Evolutionary conservation across 345 rosid genomes (phyloP).

Genomic region (Mallotus nudiflorus): DNA sequence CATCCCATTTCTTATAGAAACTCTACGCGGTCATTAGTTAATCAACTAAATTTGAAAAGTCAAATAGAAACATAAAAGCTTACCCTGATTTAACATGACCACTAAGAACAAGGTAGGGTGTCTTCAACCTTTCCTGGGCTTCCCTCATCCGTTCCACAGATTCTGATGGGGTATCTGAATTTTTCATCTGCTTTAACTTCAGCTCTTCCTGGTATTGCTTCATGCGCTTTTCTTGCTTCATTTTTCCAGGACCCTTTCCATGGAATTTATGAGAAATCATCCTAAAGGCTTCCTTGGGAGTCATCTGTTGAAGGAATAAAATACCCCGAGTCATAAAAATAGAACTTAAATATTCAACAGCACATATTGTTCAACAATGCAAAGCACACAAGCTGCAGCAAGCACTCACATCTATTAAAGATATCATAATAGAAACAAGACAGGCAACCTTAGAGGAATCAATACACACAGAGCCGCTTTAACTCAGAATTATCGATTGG

Average conservation of each 20-base stretch:
- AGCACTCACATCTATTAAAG: background rate
- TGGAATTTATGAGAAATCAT: constrained; percentile 88
- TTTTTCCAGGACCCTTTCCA: constrained; percentile 97
- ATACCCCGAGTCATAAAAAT: background rate
- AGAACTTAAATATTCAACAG: background rate
- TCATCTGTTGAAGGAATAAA: constrained; percentile 45
- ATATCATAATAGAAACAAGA: background rate
- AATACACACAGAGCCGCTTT: background rate
- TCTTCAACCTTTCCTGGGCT: constrained; percentile 80
- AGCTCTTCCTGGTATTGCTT: constrained; percentile 88
- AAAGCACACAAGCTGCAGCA: background rate
- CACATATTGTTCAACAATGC: background rate
- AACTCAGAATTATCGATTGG: background rate
- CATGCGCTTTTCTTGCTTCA: constrained; percentile 95
- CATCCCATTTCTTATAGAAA: background rate
- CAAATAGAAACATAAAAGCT: constrained; percentile 10
- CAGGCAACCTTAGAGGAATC: background rate
- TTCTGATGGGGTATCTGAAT: constrained; percentile 87
- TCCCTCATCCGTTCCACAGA: constrained; percentile 97
- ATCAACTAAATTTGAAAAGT: constrained; percentile 5
- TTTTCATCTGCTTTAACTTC: constrained; percentile 97
- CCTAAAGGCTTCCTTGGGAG: constrained; percentile 93
- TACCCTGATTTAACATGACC: constrained; percentile 98
- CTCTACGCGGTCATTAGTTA: constrained; percentile 6
- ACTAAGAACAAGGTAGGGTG: constrained; percentile 95